Evolutionary conservation across 1,284 basidiomycete genomes (phyloP).

Genomic region (Cystobasidium sp.): DNA sequence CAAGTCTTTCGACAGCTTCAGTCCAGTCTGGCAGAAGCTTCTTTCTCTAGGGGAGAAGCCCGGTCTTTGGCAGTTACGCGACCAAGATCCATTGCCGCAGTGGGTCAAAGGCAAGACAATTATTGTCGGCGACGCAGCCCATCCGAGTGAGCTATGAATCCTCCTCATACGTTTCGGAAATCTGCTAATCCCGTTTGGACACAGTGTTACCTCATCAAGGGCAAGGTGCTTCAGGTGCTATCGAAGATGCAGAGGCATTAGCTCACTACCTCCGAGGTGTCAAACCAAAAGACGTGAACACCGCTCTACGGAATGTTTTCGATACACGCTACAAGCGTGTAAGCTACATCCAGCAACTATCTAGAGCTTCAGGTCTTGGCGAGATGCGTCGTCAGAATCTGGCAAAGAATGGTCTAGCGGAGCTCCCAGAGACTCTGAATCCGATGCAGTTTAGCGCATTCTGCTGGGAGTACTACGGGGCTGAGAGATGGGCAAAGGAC

Average conservation of each 20-base stretch:
- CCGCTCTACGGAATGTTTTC: conserved; percentile 46
- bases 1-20: conserved; percentile 51
- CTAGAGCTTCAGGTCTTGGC: conserved; percentile 49
- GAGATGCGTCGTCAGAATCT: conserved; percentile 32
- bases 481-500: conserved; percentile 51
- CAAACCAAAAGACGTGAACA: background rate
- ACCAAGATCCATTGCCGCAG: conserved; percentile 52
- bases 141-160: conserved; percentile 49
- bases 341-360: conserved; percentile 51
- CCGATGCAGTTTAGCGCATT: conserved; percentile 49
- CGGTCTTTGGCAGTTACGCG: conserved; percentile 55
- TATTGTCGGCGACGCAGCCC: conserved; percentile 56
- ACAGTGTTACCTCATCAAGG: conserved; percentile 51
- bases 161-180: background rate
- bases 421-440: conserved; percentile 46
- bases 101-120: conserved; percentile 53
- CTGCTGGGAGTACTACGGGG: conserved; percentile 53
- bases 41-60: conserved; percentile 61
- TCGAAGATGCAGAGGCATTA: conserved; percentile 54
- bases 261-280: conserved; percentile 44
- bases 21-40: conserved; percentile 44
- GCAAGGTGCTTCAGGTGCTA: conserved; percentile 51
- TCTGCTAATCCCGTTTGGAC: background rate
- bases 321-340: conserved; percentile 52
- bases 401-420: conserved; percentile 20